Evolutionary conservation across 345 rosid species (phyloP).

Genomic region (Eucalyptus paniculata): DNA sequence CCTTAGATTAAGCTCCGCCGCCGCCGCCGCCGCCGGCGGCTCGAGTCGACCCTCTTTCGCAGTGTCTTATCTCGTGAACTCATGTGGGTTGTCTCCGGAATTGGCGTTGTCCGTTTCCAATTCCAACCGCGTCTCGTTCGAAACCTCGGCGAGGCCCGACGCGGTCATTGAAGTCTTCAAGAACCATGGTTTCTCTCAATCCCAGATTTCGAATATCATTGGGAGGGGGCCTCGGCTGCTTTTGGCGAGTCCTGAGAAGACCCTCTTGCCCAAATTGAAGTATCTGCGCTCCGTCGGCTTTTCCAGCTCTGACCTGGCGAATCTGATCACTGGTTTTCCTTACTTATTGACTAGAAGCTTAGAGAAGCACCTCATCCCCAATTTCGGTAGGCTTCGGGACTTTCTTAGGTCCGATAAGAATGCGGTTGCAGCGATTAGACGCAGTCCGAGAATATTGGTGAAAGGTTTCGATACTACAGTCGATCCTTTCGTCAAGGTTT

Average conservation of each 20-base stretch:
- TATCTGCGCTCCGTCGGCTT: slow-evolving; percentile 16
- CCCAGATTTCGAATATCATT: slow-evolving; percentile 1
- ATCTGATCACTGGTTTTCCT: background rate
- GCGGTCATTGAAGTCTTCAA: background rate
- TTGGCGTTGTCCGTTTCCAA: slow-evolving; percentile 2
- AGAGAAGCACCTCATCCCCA: slow-evolving; percentile 8
- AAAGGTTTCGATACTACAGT: background rate
- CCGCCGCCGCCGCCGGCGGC: background rate
- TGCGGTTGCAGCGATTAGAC: background rate
- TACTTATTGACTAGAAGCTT: background rate
- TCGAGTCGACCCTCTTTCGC: background rate
- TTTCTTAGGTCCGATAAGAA: background rate
- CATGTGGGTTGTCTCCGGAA: background rate
- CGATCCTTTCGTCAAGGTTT: background rate
- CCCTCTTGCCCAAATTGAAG: slow-evolving; percentile 21
- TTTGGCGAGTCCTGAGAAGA: background rate
- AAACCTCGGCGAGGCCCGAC: slow-evolving; percentile 1
- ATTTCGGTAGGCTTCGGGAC: background rate
- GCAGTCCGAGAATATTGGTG: background rate
- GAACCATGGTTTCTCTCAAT: slow-evolving; percentile 5
- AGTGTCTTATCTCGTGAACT: background rate
- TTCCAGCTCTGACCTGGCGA: background rate
- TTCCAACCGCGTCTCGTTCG: background rate
- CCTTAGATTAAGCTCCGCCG: background rate
- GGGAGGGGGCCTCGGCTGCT: background rate